Evolutionary conservation across 345 rosid species (phyloP), one percentile per base, ranked within the genome.

Genomic region (Salix viminalis): DNA sequence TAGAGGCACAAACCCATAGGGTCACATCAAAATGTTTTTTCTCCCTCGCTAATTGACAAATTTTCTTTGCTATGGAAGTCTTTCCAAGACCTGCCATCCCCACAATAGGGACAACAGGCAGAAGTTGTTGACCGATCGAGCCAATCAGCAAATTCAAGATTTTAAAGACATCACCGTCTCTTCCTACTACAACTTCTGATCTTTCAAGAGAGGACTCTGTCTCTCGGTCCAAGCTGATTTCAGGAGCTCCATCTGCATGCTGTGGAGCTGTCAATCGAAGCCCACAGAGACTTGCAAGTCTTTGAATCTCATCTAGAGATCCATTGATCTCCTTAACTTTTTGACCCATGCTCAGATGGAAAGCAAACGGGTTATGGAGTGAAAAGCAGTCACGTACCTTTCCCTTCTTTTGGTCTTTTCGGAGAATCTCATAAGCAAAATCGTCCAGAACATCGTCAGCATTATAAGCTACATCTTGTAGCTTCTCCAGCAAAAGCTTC

Each of bases 41-140:
- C 23, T 13, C 39, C 21, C 8, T 30, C 37, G 19, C 70, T 52
- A 39, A 66, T 28, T 81, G 13, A 60, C 39, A 60, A n/a, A 73
- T 66, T 6, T 37, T 10, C 34, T 70, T 30, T 28, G 83, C 83
- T 46, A 83, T 19, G 3, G 82, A 32, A 3, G 85, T 76, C 54
- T 83, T 83, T 18, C 85, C 85, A 42, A 83, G 39, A 9, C 85
- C 83, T 0, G 67, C 73, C 80, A 83, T 83, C 3, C 85, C 83
- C 18, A 83, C 73, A 2, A 83, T 54, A 1, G 81, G 16, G 13
- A 56, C 41, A 12, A 65, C 61, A 11, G 61, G 10, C 18, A 81
- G 65, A 62, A 26, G 9, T 12, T 15, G 56, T 44, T 65, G 70
- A 37, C 0, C 41, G 41, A 37, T 56, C 18, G 24, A 21, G 13